These are phyloP conservation scores for Acer campestre DNA, from an alignment of 345 rosid genomes.

Conservation along the genomic window DNA sequence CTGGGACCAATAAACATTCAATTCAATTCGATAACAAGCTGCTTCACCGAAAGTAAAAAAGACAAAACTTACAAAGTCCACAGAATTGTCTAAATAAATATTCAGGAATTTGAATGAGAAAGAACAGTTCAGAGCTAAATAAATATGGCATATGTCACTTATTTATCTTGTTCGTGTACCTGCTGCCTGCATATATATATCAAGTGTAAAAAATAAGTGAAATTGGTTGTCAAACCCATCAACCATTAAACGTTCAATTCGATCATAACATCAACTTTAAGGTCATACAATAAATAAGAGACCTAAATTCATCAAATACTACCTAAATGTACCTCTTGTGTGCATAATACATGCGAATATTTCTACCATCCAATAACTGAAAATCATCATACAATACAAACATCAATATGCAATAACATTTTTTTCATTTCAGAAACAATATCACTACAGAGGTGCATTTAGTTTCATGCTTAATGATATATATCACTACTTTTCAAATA, in stretches of 20 bases:
- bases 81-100: neutral
- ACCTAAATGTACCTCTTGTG: too few species aligned
- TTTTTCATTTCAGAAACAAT: neutral
- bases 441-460: neutral
- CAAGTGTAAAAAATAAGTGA: neutral
- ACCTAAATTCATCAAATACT: too few species aligned
- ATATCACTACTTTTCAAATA: neutral
- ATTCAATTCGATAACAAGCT: neutral
- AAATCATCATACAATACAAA: constrained; percentile 15
- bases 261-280: neutral
- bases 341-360: constrained; percentile 57
- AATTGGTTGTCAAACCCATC: too few species aligned
- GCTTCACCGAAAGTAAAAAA: neutral
- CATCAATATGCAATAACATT: neutral
- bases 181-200: neutral
- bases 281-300: neutral
- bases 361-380: constrained; percentile 71
- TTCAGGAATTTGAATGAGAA: neutral
- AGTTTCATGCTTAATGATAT: neutral
- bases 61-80: neutral
- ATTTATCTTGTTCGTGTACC: neutral
- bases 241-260: neutral
- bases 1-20: too few species aligned
- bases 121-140: neutral
- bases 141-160: neutral